These are phyloP conservation scores for Calonectria hawksworthii DNA, from an alignment of 2,329 filamentous ascomycete species.

Conservation along the genomic window DNA sequence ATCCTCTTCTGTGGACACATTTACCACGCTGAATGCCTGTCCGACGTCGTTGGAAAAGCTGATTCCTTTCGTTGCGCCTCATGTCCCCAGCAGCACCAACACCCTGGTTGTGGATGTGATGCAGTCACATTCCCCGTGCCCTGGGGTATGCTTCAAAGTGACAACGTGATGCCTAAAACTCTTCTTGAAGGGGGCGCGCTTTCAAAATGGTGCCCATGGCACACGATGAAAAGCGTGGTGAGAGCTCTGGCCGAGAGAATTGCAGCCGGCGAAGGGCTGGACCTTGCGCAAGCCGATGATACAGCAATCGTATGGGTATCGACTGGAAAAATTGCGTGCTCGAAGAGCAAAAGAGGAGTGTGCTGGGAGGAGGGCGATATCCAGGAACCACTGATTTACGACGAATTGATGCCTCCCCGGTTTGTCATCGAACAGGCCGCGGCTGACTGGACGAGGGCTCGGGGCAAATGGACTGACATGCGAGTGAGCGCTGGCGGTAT, in stretches of 20 bases:
- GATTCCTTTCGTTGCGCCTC: neutral
- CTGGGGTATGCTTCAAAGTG: neutral
- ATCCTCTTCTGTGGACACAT: neutral
- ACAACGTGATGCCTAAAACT: neutral
- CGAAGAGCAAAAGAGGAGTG: neutral
- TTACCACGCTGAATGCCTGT: neutral
- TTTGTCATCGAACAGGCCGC: neutral
- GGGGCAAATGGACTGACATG: neutral
- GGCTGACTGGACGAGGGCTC: neutral
- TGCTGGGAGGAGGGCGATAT: neutral
- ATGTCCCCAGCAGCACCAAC: neutral
- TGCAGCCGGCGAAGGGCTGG: neutral
- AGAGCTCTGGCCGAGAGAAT: neutral
- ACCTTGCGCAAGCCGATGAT: neutral
- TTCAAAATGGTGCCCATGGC: neutral
- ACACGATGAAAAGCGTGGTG: neutral
- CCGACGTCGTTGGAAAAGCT: too few relatives aligned
- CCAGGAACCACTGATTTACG: neutral
- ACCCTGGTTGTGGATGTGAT: neutral
- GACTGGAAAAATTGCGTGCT: neutral
- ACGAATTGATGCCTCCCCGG: neutral
- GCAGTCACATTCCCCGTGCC: neutral
- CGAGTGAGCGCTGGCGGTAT: neutral
- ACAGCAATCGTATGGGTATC: neutral
- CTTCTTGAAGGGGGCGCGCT: neutral